phyloP scores from a whole-genome alignment of 2,329 filamentous ascomycete genomes.

The Penicillium sp. region DNA sequence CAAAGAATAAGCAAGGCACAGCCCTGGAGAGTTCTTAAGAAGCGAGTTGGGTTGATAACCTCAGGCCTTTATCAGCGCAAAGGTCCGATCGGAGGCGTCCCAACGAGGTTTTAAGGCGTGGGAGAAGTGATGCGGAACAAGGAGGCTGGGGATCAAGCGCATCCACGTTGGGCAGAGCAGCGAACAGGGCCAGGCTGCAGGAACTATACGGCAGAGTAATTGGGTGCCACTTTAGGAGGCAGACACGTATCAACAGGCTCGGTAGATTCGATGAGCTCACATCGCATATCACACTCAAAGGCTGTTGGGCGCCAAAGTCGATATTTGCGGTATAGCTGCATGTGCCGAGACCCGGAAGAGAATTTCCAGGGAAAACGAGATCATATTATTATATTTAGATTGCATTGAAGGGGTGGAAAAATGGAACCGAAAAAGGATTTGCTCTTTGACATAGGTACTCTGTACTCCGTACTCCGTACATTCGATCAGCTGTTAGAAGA shows the following conservation, averaged over 20 bases:
- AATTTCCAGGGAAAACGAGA: not conserved
- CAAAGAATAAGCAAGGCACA: slow-evolving; percentile 1
- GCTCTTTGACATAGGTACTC: not conserved
- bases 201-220: slow-evolving; percentile 12
- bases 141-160: slow-evolving; percentile 21
- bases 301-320: slow-evolving; percentile 19
- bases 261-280: slow-evolving; percentile 14
- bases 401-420: too few species aligned
- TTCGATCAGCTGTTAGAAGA: not conserved
- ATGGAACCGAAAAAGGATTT: not conserved
- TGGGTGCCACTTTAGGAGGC: slow-evolving; percentile 23
- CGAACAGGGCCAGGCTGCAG: slow-evolving; percentile 14
- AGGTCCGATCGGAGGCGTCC: slow-evolving; percentile 13
- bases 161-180: slow-evolving; percentile 25
- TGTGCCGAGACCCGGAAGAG: not conserved
- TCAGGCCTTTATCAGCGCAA: slow-evolving; percentile 10
- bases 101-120: slow-evolving; percentile 6
- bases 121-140: slow-evolving; percentile 13
- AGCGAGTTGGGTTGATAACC: slow-evolving; percentile 3
- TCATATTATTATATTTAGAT: slow-evolving; percentile 1
- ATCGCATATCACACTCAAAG: slow-evolving; percentile 7
- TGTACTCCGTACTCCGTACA: too few species aligned
- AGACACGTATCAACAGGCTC: slow-evolving; percentile 18
- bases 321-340: slow-evolving; percentile 27
- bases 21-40: not conserved